Evolutionary conservation across 768 basidiomycete genomes (phyloP).

Genomic region (Floccularia luteovirens): DNA sequence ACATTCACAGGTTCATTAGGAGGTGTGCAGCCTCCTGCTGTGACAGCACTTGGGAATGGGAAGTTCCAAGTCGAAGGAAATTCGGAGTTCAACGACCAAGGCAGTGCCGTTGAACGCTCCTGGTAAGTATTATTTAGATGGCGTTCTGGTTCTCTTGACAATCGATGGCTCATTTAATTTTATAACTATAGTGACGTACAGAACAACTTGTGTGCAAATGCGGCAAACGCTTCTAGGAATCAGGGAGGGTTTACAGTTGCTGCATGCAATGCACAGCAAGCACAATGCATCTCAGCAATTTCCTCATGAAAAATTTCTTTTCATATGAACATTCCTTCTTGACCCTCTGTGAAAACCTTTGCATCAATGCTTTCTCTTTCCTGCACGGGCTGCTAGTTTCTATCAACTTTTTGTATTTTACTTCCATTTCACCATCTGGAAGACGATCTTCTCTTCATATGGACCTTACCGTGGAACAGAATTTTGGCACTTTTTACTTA

Average conservation of each 20-base stretch:
- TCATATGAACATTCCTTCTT: no score
- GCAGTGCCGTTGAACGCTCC: slow-evolving; percentile 39
- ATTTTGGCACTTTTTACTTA: no score
- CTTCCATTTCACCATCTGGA: no score
- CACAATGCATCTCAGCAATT: slow-evolving; percentile 26
- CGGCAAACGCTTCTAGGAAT: slow-evolving; percentile 44
- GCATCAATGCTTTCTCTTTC: no score
- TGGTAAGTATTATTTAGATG: slow-evolving; percentile 23
- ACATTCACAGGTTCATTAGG: slow-evolving; percentile 41
- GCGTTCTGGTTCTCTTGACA: neutral
- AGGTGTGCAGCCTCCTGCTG: slow-evolving; percentile 36
- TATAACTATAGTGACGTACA: slow-evolving; percentile 35
- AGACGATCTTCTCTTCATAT: no score
- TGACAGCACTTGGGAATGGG: slow-evolving; percentile 28
- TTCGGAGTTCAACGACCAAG: slow-evolving; percentile 33
- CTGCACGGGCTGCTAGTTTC: no score
- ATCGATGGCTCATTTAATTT: neutral
- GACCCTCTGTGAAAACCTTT: no score
- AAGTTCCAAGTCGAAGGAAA: slow-evolving; percentile 44
- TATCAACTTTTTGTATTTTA: no score
- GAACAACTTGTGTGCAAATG: slow-evolving; percentile 52
- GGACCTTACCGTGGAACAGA: no score
- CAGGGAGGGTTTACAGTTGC: slow-evolving; percentile 36
- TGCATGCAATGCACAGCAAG: slow-evolving; percentile 37
- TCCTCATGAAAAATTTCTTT: no score